Conservation (phyloP, 2,329 filamentous ascomycete species). For the Monosporascus sp. region DNA sequence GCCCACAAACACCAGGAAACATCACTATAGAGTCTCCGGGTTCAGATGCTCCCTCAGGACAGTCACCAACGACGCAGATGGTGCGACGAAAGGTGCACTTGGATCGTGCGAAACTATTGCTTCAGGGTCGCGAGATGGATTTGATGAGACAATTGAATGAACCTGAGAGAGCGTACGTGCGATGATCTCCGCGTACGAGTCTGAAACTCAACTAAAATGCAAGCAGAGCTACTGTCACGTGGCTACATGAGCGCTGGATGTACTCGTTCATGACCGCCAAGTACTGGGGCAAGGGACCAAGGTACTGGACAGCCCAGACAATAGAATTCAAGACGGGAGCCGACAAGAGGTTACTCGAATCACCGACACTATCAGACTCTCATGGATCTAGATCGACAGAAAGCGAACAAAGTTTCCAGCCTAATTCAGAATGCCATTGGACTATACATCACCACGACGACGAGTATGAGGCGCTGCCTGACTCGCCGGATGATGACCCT, state of each 20-base stretch:
- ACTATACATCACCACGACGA: slow-evolving; percentile 3
- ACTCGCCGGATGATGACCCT: not conserved
- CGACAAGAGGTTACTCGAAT: not conserved
- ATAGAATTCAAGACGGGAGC: slow-evolving; percentile 5
- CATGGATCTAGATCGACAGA: slow-evolving; percentile 11
- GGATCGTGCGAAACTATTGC: slow-evolving; percentile 9
- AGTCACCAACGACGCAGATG: slow-evolving; percentile 7
- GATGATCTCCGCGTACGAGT: not conserved
- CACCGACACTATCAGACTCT: not conserved
- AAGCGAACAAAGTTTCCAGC: not conserved
- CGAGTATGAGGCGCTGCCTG: not conserved
- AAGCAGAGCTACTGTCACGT: slow-evolving; percentile 4
- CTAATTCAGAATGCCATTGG: slow-evolving; percentile 8
- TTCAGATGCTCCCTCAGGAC: not conserved
- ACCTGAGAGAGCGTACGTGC: slow-evolving; percentile 7
- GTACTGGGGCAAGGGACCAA: slow-evolving; percentile 18
- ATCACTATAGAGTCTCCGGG: slow-evolving; percentile 1
- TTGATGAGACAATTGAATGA: slow-evolving; percentile 4
- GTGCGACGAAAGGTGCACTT: slow-evolving; percentile 4
- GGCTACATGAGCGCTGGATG: slow-evolving; percentile 20
- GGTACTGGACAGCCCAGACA: slow-evolving; percentile 6
- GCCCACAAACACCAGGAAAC: slow-evolving; percentile 5
- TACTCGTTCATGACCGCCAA: slow-evolving; percentile 18
- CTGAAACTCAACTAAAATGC: not conserved
- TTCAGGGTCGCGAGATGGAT: slow-evolving; percentile 8